A percentile compares a stretch with the other conserved stretches of the same genome.
Evolutionary conservation across 352 stramenopile species (phyloP).

Genomic region (Albugo candida): DNA sequence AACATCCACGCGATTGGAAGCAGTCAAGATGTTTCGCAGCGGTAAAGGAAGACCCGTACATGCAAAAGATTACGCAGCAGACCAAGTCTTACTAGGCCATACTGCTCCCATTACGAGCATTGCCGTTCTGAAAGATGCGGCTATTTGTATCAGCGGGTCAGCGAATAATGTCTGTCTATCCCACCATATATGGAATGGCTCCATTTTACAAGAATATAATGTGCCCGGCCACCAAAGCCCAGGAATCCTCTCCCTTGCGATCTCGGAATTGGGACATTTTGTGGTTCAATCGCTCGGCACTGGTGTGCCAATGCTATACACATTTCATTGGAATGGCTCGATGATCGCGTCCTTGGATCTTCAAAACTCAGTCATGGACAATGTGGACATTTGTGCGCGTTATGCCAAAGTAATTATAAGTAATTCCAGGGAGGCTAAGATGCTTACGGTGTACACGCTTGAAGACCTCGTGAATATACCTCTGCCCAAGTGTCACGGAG

Average conservation of each 20-base stretch:
- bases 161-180: conserved; percentile 39
- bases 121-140: conserved; percentile 43
- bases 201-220: conserved; percentile 31
- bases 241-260: conserved; percentile 26
- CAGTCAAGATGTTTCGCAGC: conserved; percentile 53
- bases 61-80: conserved; percentile 47
- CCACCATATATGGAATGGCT: conserved; percentile 41
- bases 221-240: conserved; percentile 24
- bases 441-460: conserved; percentile 25
- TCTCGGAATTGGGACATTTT: conserved; percentile 48
- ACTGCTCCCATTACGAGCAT: conserved; percentile 40
- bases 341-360: conserved; percentile 24
- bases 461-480: conserved; percentile 29
- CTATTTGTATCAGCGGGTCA: conserved; percentile 50
- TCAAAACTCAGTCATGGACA: conserved; percentile 20
- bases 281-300: conserved; percentile 51
- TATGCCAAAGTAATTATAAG: conserved; percentile 53
- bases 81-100: conserved; percentile 60
- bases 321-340: conserved; percentile 53
- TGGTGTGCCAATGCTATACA: conserved; percentile 27
- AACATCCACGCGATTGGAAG: conserved; percentile 46
- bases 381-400: conserved; percentile 28
- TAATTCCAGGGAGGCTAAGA: conserved; percentile 19
- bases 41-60: conserved; percentile 33
- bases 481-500: conserved; percentile 23